Evolutionary conservation across 1,284 basidiomycete genomes (phyloP), one percentile per base, ranked within the genome.

Genomic region (Trichosporon asahii): DNA sequence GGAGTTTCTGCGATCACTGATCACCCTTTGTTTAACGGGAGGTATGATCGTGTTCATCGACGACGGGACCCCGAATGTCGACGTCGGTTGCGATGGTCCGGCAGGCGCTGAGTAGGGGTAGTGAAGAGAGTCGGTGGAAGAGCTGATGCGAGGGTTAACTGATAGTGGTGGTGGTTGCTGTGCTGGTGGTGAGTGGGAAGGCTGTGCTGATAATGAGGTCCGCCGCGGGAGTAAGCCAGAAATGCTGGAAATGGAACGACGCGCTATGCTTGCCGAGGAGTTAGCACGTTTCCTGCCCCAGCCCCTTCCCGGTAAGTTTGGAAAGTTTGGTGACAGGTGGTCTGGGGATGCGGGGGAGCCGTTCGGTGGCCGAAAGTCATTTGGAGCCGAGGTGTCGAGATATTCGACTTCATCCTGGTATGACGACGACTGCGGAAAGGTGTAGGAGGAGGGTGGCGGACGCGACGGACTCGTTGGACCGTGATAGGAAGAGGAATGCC

Each of bases 281-380:
- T 61, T 61, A 11, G 57, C 57, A n/a, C 57, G 57, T 33, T 61
- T 61, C 29, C 57, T 21, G 2, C 57, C 57, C 57, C 57, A 61
- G 7, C 57, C 57, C 29, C 29, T 61, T 23, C 49, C 49, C 49
- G 49, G 49, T 27, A 31, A 61, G 57, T 53, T 53, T 7, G 57
- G 57, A n/a, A 61, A 37, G 63, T 35, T 64, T 15, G 37, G 63
- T 23, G 63, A 64, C 27, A 64, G 63, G 3, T 37, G 21, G 12
- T 23, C 21, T 23, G 63, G 63, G 33, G 53, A 57, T 7, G 40
- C 53, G 21, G 27, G 57, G 57, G 57, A 18, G 12, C 29, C 14
- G 12, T 18, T 21, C 9, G 49, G 21, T 23, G 49, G 49, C 49
- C 49, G 21, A 25, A 53, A 53, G 23, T 53, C 49, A 25, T 14